Evolutionary conservation across 768 basidiomycete genomes (phyloP).

Genomic region (Russula sp.): DNA sequence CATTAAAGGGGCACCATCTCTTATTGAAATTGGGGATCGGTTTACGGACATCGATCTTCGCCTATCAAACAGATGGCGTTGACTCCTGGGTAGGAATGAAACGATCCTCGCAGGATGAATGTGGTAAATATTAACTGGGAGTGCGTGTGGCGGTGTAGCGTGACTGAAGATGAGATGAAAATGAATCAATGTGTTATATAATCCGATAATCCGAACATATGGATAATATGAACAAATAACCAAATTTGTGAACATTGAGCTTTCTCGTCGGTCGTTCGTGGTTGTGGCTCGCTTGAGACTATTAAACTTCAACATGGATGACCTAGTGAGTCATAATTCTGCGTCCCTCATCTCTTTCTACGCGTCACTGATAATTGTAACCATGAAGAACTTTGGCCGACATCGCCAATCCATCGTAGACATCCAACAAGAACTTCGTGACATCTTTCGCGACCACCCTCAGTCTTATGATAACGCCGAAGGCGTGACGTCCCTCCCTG

Average conservation of each 20-base stretch:
- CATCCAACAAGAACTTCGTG: constrained; percentile 60
- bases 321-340: constrained; percentile 3
- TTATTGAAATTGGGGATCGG: too few relatives aligned
- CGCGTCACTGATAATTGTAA: background rate
- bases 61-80: too few relatives aligned
- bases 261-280: background rate
- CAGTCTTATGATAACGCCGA: constrained; percentile 49
- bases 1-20: background rate
- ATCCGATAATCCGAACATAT: background rate
- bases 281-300: background rate
- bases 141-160: background rate
- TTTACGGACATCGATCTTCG: too few relatives aligned
- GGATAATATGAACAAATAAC: constrained; percentile 6
- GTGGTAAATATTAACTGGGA: too few relatives aligned
- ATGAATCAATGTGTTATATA: too few relatives aligned
- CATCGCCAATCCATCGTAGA: constrained; percentile 64
- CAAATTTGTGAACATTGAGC: background rate
- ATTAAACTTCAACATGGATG: constrained; percentile 10
- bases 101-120: too few relatives aligned
- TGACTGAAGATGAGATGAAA: background rate
- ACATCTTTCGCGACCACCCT: constrained; percentile 61
- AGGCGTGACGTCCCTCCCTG: constrained; percentile 61
- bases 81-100: too few relatives aligned
- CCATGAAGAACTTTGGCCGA: constrained; percentile 37
- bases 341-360: background rate